Percentiles rank a stretch among this genome's conserved stretches.
Conservation (phyloP, 352 stramenopile genomes). For the Phytophthora tentaculata region DNA sequence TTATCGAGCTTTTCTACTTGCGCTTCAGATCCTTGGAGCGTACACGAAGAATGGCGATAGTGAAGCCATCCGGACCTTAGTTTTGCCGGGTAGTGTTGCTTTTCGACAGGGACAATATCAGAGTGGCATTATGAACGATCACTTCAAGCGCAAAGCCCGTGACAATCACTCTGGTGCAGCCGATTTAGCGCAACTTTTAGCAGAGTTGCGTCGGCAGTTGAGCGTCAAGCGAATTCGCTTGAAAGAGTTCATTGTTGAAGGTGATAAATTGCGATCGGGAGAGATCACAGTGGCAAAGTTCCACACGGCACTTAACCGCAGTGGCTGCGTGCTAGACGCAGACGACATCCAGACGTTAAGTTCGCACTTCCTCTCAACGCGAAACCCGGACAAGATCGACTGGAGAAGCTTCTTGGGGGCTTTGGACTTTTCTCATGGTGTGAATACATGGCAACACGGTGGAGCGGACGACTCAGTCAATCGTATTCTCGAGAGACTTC, state of each 20-base stretch:
- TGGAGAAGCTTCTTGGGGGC: slow-evolving; percentile 76
- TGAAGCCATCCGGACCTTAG: slow-evolving; percentile 29
- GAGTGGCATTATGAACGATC: slow-evolving; percentile 36
- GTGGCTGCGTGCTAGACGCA: slow-evolving; percentile 70
- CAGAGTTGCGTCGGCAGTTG: slow-evolving; percentile 69
- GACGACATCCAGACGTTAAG: slow-evolving; percentile 72
- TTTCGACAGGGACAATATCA: slow-evolving; percentile 71
- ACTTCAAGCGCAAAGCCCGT: slow-evolving; percentile 40
- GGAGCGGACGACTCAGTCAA: slow-evolving; percentile 33
- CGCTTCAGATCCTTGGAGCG: slow-evolving; percentile 55
- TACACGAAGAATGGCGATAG: slow-evolving; percentile 16
- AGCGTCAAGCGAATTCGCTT: slow-evolving; percentile 72
- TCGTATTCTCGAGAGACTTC: slow-evolving; percentile 52
- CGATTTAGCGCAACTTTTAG: slow-evolving; percentile 54
- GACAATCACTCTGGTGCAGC: slow-evolving; percentile 29
- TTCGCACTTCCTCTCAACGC: slow-evolving; percentile 60
- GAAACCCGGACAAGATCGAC: slow-evolving; percentile 78
- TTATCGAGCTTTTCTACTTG: slow-evolving; percentile 81
- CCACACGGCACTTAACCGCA: slow-evolving; percentile 84
- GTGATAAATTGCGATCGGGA: slow-evolving; percentile 78
- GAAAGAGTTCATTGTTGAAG: slow-evolving; percentile 85
- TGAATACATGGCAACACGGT: slow-evolving; percentile 4
- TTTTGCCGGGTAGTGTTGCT: slow-evolving; percentile 59
- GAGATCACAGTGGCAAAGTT: slow-evolving; percentile 89
- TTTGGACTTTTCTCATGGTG: slow-evolving; percentile 53